phyloP scores from a whole-genome alignment of 2,329 filamentous ascomycete genomes.

The Phialemoniopsis sp. region DNA sequence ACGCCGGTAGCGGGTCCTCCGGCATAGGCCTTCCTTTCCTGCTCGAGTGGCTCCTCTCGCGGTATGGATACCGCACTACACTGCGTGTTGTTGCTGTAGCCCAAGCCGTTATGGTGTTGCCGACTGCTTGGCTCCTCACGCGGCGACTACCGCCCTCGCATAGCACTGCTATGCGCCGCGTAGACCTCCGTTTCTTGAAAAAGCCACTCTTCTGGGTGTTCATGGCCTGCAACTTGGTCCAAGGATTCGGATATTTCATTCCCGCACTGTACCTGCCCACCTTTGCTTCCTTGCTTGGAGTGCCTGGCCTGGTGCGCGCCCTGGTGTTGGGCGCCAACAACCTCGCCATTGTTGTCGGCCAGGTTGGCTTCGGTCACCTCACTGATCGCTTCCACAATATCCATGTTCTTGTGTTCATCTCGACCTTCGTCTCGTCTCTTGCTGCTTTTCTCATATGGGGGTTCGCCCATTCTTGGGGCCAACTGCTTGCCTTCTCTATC shows the following conservation, averaged over 20 bases:
- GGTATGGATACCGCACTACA: too few relatives aligned
- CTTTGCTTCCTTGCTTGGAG: constrained; percentile 35
- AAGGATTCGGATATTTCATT: constrained; percentile 50
- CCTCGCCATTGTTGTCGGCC: constrained; percentile 38
- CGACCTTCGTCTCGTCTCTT: constrained; percentile 41
- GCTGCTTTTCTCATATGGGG: constrained; percentile 52
- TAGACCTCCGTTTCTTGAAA: constrained; percentile 14
- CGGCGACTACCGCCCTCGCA: too few relatives aligned
- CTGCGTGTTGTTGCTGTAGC: too few relatives aligned
- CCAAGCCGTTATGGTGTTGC: too few relatives aligned
- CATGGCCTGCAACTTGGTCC: constrained; percentile 42
- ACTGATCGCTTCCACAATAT: constrained; percentile 38
- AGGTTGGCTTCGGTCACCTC: constrained; percentile 38
- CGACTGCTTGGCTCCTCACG: too few relatives aligned
- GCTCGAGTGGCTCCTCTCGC: too few relatives aligned
- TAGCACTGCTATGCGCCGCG: too few relatives aligned
- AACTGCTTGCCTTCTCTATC: neutral
- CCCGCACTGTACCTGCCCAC: constrained; percentile 49
- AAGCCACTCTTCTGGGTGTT: constrained; percentile 26
- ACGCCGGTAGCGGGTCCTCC: too few relatives aligned
- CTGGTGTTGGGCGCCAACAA: constrained; percentile 44
- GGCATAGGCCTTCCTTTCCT: too few relatives aligned
- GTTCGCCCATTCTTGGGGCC: too few relatives aligned
- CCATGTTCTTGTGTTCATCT: constrained; percentile 33
- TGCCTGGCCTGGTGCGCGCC: constrained; percentile 34